These are phyloP conservation scores for Kodamaea jinghongensis DNA, from an alignment of 805 yeast genomes.

Conservation along the genomic window DNA sequence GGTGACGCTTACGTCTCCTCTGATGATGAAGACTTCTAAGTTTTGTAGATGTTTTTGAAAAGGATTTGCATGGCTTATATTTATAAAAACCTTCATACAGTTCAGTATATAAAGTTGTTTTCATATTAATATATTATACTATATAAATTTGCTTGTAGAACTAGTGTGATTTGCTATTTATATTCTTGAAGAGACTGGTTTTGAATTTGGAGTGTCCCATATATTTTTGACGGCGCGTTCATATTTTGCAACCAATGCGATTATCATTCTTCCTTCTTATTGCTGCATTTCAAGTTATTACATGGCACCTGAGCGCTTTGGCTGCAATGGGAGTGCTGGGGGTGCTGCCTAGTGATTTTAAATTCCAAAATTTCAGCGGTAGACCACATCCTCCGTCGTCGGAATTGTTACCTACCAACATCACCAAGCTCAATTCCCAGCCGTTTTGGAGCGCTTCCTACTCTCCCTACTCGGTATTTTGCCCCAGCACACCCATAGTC, in stretches of 20 bases:
- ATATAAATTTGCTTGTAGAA: constrained; percentile 7
- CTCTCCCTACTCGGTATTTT: constrained; percentile 25
- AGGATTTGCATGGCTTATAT: constrained; percentile 7
- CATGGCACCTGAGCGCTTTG: no score
- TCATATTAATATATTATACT: constrained; percentile 1
- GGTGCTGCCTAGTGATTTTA: no score
- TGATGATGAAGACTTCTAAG: constrained; percentile 68
- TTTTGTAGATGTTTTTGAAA: constrained; percentile 9
- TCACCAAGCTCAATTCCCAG: background rate
- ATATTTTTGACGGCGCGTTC: no score
- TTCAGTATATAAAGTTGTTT: no score
- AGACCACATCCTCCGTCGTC: no score
- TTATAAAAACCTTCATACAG: constrained; percentile 7
- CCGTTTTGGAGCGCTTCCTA: constrained; percentile 13
- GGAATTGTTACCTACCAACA: background rate
- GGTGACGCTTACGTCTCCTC: constrained; percentile 97
- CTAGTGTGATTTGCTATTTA: background rate
- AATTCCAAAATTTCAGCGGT: no score
- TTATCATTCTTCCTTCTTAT: no score
- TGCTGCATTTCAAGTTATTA: no score
- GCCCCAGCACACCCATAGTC: constrained; percentile 21
- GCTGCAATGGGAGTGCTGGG: no score
- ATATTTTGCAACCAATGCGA: no score
- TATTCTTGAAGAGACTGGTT: no score
- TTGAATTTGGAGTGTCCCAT: no score